phyloP scores from a whole-genome alignment of 2,329 filamentous ascomycete genomes.

The Achaetomium macrosporum region DNA sequence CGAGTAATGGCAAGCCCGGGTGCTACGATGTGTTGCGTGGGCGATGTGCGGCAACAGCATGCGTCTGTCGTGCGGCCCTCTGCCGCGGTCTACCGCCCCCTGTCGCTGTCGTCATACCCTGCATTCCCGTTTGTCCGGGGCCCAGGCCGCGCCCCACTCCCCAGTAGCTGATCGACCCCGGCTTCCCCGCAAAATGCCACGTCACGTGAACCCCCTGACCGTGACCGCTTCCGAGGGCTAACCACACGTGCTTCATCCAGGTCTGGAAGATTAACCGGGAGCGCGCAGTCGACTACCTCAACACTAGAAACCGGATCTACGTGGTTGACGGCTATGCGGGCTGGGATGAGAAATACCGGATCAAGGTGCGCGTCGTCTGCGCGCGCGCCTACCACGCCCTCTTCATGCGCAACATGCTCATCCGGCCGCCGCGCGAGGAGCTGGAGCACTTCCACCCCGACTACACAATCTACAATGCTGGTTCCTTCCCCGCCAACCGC shows the following conservation, averaged over 20 bases:
- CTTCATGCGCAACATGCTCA: conserved; percentile 99
- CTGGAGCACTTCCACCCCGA: conserved; percentile 97
- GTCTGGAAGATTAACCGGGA: conserved; percentile 99
- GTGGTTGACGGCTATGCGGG: conserved; percentile 95
- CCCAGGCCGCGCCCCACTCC: conserved; percentile 10
- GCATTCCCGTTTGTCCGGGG: conserved; percentile 17
- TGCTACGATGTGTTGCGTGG: conserved; percentile 6
- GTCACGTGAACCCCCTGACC: conserved; percentile 20
- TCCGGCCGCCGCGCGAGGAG: conserved; percentile 84
- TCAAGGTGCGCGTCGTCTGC: conserved; percentile 95
- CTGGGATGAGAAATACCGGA: conserved; percentile 98
- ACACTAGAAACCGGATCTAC: conserved; percentile 98
- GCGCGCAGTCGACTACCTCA: conserved; percentile 97
- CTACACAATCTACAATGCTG: conserved; percentile 99
- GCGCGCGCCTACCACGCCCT: conserved; percentile 98
- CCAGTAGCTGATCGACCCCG: conserved; percentile 15
- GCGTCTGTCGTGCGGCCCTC: conserved; percentile 12
- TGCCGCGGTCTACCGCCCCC: conserved; percentile 8
- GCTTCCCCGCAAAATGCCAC: neutral
- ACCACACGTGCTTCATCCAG: conserved; percentile 43
- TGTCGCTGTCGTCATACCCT: conserved; percentile 24
- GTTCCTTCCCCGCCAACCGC: conserved; percentile 96
- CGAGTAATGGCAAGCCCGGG: conserved; percentile 7
- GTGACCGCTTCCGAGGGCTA: conserved; percentile 18
- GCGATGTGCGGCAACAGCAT: conserved; percentile 16